Conservation (phyloP, 176 grass and related monocot species). For the Ensete glaucum region DNA sequence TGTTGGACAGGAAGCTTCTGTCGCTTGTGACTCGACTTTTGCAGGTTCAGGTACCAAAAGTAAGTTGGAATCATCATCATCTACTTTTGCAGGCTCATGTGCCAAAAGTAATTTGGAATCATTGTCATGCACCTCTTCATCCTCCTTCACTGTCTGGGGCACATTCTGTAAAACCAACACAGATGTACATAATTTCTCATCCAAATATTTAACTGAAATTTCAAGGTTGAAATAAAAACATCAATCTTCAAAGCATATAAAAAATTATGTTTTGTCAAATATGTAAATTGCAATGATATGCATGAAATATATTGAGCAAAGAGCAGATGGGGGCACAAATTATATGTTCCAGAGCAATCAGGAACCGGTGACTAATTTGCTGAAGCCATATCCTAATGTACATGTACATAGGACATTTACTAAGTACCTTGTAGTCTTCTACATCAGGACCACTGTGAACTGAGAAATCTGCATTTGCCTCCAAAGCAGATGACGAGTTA, state of each 20-base stretch:
- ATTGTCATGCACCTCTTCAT: not conserved
- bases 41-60: not conserved
- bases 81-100: not conserved
- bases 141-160: not conserved
- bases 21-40: not conserved
- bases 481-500: slow-evolving; percentile 27
- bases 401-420: not conserved
- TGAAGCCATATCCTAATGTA: not conserved
- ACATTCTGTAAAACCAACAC: slow-evolving; percentile 6
- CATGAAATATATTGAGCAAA: too few relatives aligned
- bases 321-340: too few relatives aligned
- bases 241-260: not conserved
- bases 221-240: not conserved
- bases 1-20: not conserved
- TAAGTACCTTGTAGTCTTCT: slow-evolving; percentile 46
- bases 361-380: not conserved
- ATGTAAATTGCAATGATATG: not conserved
- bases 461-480: slow-evolving; percentile 20
- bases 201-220: not conserved
- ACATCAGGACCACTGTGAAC: slow-evolving; percentile 23
- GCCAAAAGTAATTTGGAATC: not conserved
- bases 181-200: not conserved
- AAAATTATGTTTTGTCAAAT: not conserved
- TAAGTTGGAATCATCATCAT: not conserved
- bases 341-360: too few relatives aligned